These are phyloP conservation scores for Lanzia echinophila DNA, from an alignment of 2,329 filamentous ascomycete species.

Conservation along the genomic window DNA sequence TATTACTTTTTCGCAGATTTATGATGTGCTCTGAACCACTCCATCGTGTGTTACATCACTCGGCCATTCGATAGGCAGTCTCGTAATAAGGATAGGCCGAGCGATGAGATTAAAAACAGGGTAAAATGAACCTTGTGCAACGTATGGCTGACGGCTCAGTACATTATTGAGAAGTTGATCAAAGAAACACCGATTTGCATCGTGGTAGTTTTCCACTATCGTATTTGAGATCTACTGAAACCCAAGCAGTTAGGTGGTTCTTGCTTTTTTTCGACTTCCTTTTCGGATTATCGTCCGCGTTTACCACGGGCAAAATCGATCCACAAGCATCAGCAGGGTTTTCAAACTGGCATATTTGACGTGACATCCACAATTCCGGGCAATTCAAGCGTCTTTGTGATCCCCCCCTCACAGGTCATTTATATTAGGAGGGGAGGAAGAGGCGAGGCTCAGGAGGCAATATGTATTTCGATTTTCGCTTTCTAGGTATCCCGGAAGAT, in stretches of 20 bases:
- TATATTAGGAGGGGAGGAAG: not conserved
- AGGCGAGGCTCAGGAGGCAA: not conserved
- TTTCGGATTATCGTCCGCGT: not conserved
- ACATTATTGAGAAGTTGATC: not conserved
- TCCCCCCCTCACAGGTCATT: not conserved
- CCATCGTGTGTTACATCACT: conserved; percentile 3
- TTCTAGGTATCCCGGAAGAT: not conserved
- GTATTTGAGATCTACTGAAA: conserved; percentile 3
- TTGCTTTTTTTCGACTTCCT: not conserved
- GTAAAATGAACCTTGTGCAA: conserved; percentile 3
- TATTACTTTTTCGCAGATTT: not conserved
- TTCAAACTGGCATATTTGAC: not conserved
- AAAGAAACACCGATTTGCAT: conserved; percentile 1
- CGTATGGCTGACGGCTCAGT: conserved; percentile 9
- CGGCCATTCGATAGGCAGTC: conserved; percentile 8
- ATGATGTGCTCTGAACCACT: conserved; percentile 5
- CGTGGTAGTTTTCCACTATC: not conserved
- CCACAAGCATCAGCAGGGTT: not conserved
- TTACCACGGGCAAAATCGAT: not conserved
- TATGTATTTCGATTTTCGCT: not conserved
- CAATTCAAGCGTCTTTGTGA: not conserved
- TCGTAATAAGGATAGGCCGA: not conserved
- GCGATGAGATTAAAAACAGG: not conserved
- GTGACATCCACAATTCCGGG: not conserved
- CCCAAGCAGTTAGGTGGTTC: not conserved